phyloP scores from a whole-genome alignment of 2,329 filamentous ascomycete genomes.

The Aspergillus fijiensis region DNA sequence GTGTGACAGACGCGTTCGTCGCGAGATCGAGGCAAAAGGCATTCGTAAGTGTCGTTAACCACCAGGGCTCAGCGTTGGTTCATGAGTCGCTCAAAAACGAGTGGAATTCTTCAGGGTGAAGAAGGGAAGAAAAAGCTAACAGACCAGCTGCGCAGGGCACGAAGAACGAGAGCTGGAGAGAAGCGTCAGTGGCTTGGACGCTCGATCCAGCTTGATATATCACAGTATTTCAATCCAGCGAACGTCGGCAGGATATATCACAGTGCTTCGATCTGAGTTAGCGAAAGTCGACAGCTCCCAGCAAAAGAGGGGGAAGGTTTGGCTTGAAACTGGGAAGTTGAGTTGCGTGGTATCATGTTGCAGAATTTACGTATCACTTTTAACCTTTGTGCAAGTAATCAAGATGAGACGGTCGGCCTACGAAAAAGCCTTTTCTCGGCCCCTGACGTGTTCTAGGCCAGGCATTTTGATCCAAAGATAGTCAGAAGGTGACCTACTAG shows the following conservation, averaged over 20 bases:
- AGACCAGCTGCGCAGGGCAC: neutral
- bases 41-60: neutral
- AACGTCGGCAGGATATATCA: neutral
- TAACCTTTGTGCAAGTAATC: neutral
- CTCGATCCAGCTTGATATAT: no score
- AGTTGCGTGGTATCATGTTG: neutral
- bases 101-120: neutral
- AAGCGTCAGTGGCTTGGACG: neutral
- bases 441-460: constrained; percentile 3
- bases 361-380: neutral
- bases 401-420: neutral
- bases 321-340: constrained; percentile 3
- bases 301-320: neutral
- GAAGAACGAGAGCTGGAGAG: neutral
- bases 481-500: neutral
- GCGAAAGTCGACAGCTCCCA: neutral
- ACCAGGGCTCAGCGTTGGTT: neutral
- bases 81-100: neutral
- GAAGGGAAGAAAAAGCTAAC: neutral
- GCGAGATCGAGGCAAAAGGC: neutral
- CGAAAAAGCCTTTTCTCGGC: neutral
- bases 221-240: no score
- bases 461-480: neutral
- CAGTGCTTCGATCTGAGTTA: neutral
- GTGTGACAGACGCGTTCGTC: neutral